These are phyloP conservation scores for Amanita phalloides DNA, from an alignment of 768 basidiomycete genomes.

Conservation along the genomic window DNA sequence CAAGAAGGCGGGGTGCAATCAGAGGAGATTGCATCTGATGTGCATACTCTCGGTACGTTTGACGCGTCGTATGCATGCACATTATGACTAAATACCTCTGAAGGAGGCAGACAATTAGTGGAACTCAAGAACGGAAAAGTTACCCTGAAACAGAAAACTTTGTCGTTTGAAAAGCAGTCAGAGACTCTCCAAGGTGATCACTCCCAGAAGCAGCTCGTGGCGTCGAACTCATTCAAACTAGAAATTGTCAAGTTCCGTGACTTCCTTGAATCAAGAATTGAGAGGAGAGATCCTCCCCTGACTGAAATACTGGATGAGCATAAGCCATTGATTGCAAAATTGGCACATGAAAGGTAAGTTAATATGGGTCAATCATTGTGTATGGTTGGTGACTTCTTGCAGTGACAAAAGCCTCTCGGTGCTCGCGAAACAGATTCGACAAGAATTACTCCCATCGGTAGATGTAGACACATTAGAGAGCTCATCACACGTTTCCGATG, in stretches of 20 bases:
- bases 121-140: conserved; percentile 75
- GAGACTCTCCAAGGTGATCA: conserved; percentile 71
- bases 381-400: conserved; percentile 2
- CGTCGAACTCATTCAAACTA: conserved; percentile 16
- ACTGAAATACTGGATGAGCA: conserved; percentile 55
- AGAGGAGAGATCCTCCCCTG: conserved; percentile 39
- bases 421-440: conserved; percentile 61
- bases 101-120: conserved; percentile 35
- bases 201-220: not conserved
- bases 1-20: not conserved
- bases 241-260: conserved; percentile 72
- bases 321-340: conserved; percentile 66
- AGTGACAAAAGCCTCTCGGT: conserved; percentile 65
- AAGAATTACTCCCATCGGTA: conserved; percentile 52
- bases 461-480: conserved; percentile 43
- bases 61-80: conserved; percentile 15
- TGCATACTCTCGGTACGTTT: conserved; percentile 14
- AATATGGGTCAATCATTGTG: not conserved
- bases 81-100: conserved; percentile 17
- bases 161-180: conserved; percentile 68
- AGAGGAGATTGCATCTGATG: not conserved
- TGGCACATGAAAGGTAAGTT: conserved; percentile 76
- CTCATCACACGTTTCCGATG: conserved; percentile 21
- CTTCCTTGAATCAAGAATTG: conserved; percentile 49
- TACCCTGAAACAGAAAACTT: conserved; percentile 61